phyloP scores from a whole-genome alignment of 495 filamentous ascomycete genomes.

The Poronia punctata region DNA sequence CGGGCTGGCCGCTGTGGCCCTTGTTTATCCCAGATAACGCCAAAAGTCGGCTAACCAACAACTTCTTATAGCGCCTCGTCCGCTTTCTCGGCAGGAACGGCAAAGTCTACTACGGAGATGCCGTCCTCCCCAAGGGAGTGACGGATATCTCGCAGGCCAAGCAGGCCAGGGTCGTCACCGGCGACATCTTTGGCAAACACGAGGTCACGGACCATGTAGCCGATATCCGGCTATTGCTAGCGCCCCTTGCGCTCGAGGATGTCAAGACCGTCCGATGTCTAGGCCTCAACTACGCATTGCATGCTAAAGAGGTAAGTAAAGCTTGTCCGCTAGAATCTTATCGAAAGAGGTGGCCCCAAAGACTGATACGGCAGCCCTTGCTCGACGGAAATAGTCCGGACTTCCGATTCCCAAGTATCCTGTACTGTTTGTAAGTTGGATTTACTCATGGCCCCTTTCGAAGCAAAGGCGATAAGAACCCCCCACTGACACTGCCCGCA shows the following conservation, averaged over 20 bases:
- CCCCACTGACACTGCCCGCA: neutral
- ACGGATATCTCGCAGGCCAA: slow-evolving; percentile 60
- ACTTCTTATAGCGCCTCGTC: slow-evolving; percentile 54
- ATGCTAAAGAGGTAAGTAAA: slow-evolving; percentile 69
- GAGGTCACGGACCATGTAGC: slow-evolving; percentile 60
- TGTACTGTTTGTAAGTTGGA: slow-evolving; percentile 57
- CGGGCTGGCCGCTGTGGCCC: no score
- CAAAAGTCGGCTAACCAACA: neutral
- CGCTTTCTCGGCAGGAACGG: slow-evolving; percentile 75
- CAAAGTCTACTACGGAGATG: slow-evolving; percentile 74
- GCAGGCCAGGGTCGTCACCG: slow-evolving; percentile 61
- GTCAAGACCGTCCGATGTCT: slow-evolving; percentile 71
- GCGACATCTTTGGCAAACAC: slow-evolving; percentile 67
- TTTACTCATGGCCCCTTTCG: neutral
- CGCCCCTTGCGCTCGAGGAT: slow-evolving; percentile 61
- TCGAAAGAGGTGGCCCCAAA: no score
- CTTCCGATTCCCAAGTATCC: slow-evolving; percentile 71
- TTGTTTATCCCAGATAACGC: neutral
- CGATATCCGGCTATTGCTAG: slow-evolving; percentile 60
- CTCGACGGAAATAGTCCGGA: slow-evolving; percentile 48
- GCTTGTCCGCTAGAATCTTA: no score
- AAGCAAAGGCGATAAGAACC: no score
- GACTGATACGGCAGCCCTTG: neutral
- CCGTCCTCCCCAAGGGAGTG: slow-evolving; percentile 61
- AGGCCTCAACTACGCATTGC: slow-evolving; percentile 75